These are phyloP conservation scores for Endocalyx cinctus DNA, from an alignment of 2,329 filamentous ascomycete species.

Conservation along the genomic window DNA sequence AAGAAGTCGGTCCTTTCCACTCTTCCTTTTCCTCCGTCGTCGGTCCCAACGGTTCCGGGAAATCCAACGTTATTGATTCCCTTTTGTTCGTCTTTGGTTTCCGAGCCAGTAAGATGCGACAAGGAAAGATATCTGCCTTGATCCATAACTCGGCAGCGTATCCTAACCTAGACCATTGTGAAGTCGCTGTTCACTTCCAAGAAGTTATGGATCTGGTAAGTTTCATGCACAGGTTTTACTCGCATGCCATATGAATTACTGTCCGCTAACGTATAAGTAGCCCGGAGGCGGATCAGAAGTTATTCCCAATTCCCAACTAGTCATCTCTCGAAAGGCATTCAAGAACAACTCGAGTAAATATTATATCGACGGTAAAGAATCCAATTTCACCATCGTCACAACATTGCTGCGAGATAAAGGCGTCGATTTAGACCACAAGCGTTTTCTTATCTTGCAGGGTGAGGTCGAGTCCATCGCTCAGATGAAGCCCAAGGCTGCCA, in stretches of 20 bases:
- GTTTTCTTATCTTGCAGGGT: conserved; percentile 93
- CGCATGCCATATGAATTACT: neutral
- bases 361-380: conserved; percentile 86
- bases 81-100: conserved; percentile 99
- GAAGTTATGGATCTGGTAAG: conserved; percentile 81
- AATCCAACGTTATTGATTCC: conserved; percentile 98
- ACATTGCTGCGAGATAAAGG: conserved; percentile 81
- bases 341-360: conserved; percentile 98
- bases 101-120: conserved; percentile 97
- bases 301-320: conserved; percentile 76
- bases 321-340: conserved; percentile 90
- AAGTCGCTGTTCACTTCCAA: conserved; percentile 94
- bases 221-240: conserved; percentile 1
- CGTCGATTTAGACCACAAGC: conserved; percentile 95
- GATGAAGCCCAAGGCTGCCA: conserved; percentile 95
- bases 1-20: conserved; percentile 95
- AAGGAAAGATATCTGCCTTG: conserved; percentile 94
- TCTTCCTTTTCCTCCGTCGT: conserved; percentile 97
- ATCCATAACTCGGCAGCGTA: conserved; percentile 94
- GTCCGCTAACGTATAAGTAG: conserved; percentile 32
- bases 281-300: conserved; percentile 70
- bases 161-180: conserved; percentile 82
- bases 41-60: conserved; percentile 94
- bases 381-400: conserved; percentile 89
- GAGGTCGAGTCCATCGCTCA: conserved; percentile 98